Evolutionary conservation across 768 basidiomycete species (phyloP).

Genomic region (Hypsizygus marmoreus): DNA sequence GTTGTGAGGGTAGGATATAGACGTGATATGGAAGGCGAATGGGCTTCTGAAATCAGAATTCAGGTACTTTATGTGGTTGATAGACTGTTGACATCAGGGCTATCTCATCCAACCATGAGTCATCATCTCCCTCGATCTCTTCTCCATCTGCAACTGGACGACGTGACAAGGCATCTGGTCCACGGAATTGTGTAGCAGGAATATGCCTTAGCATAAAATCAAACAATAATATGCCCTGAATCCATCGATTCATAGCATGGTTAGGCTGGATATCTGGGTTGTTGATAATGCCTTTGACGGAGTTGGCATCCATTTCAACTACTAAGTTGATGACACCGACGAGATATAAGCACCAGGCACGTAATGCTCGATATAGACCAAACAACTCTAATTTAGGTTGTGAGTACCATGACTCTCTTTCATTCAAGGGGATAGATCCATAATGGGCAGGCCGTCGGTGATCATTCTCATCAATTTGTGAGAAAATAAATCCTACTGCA

Average conservation of each 20-base stretch:
- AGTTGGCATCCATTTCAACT: constrained; percentile 33
- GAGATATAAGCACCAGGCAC: constrained; percentile 18
- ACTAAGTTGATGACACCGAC: constrained; percentile 28
- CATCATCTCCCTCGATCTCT: no score
- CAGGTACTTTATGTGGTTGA: no score
- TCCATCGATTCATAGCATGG: constrained; percentile 38
- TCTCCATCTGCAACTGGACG: no score
- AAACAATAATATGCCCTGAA: constrained; percentile 32
- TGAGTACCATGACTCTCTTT: constrained; percentile 32
- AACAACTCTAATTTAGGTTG: constrained; percentile 44
- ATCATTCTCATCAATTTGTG: constrained; percentile 27
- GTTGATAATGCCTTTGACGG: constrained; percentile 34
- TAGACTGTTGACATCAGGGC: no score
- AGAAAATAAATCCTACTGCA: constrained; percentile 39
- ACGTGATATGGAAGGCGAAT: no score
- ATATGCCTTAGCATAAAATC: constrained; percentile 33
- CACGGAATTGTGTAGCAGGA: constrained; percentile 21
- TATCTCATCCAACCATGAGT: no score
- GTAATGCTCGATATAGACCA: constrained; percentile 29
- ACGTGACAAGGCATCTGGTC: constrained; percentile 34
- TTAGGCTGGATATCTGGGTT: constrained; percentile 36
- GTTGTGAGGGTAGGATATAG: no score
- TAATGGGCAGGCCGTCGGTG: constrained; percentile 31
- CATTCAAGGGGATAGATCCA: constrained; percentile 39
- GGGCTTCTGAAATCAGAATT: no score